These are phyloP conservation scores for Gynochthodes officinalis DNA, from an alignment of 257 asterid species.

Conservation along the genomic window DNA sequence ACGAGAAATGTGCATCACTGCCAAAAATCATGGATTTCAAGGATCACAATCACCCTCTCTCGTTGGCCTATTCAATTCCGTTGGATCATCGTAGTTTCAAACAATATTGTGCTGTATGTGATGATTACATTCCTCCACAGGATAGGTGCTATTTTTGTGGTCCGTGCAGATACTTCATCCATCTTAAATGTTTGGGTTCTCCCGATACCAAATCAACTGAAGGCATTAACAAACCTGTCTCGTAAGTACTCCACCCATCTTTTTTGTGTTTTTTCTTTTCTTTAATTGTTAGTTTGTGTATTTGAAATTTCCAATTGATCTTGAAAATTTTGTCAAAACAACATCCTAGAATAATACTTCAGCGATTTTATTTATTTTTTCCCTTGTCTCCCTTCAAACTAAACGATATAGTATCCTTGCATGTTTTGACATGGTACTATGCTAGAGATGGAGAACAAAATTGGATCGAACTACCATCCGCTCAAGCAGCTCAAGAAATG, in stretches of 20 bases:
- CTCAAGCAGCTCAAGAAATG: background rate
- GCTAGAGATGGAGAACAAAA: background rate
- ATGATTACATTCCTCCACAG: accelerated
- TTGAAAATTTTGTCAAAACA: too few species aligned
- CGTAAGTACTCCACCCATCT: background rate
- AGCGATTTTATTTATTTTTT: background rate
- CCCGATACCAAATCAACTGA: background rate
- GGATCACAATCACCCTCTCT: background rate
- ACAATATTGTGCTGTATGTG: background rate
- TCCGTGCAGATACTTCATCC: slow-evolving; percentile 3
- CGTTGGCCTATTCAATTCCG: background rate
- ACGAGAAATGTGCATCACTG: background rate
- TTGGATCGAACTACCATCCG: background rate
- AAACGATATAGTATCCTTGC: background rate
- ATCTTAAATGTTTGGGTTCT: background rate
- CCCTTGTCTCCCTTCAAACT: background rate
- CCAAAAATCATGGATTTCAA: too few species aligned
- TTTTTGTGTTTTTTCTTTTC: background rate
- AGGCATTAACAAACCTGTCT: background rate
- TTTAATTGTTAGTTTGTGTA: background rate
- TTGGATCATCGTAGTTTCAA: background rate
- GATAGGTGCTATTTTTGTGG: background rate
- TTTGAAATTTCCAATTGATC: too few species aligned
- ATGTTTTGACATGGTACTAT: background rate
- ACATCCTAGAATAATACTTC: too few species aligned